A percentile compares a stretch with the other conserved stretches of the same genome.
Conservation (phyloP, 805 yeast genomes). For the Kodamaea neixiangensis region DNA sequence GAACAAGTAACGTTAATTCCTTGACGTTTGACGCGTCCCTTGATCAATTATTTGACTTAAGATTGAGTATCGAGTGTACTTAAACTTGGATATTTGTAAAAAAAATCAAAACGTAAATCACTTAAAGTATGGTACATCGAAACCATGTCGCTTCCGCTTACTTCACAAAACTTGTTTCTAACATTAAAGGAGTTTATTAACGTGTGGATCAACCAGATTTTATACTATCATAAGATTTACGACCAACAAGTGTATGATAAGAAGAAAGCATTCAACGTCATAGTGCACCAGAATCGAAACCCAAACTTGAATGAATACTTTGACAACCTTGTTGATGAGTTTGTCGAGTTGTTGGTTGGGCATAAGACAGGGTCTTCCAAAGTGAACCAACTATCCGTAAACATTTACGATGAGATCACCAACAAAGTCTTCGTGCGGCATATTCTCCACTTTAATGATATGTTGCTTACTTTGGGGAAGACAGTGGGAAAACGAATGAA, state of each 20-base stretch:
- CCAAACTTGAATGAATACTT: slow-evolving; percentile 50
- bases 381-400: slow-evolving; percentile 35
- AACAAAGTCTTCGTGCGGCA: slow-evolving; percentile 40
- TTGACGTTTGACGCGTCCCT: not conserved
- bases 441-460: slow-evolving; percentile 33
- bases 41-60: not conserved
- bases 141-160: slow-evolving; percentile 14
- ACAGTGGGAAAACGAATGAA: slow-evolving; percentile 5
- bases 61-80: not conserved
- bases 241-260: slow-evolving; percentile 50
- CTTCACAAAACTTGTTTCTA: slow-evolving; percentile 31
- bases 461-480: slow-evolving; percentile 24
- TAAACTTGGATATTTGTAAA: too few relatives aligned
- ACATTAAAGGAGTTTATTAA: slow-evolving; percentile 50
- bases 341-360: slow-evolving; percentile 17
- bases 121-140: not conserved
- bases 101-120: not conserved
- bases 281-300: slow-evolving; percentile 45
- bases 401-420: slow-evolving; percentile 35
- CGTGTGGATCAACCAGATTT: slow-evolving; percentile 54
- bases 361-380: slow-evolving; percentile 11
- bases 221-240: slow-evolving; percentile 56
- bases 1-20: not conserved
- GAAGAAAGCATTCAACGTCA: slow-evolving; percentile 43
- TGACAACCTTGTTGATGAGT: slow-evolving; percentile 34